These are phyloP conservation scores for Rusavskia elegans DNA, from an alignment of 495 filamentous ascomycete species.

Conservation along the genomic window DNA sequence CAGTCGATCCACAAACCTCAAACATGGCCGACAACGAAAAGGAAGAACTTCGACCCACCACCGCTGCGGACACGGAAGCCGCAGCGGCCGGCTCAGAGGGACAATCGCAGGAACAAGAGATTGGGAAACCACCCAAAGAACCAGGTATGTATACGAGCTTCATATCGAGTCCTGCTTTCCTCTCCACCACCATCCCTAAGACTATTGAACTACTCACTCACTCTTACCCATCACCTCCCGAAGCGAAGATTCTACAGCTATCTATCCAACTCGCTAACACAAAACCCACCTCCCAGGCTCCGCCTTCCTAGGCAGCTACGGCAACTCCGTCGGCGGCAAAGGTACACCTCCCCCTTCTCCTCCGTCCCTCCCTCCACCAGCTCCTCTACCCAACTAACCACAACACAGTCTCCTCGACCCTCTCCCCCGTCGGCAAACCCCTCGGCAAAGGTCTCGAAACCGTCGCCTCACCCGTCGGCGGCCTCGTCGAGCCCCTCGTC, in stretches of 20 bases:
- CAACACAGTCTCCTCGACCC: slow-evolving; percentile 7
- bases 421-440: slow-evolving; percentile 12
- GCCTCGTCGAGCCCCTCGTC: slow-evolving; percentile 12
- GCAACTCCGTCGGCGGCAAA: slow-evolving; percentile 1
- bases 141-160: slow-evolving; percentile 1
- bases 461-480: slow-evolving; percentile 9
- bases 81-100: neutral
- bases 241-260: too few species aligned
- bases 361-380: neutral
- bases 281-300: neutral
- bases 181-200: too few species aligned
- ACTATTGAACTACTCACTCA: too few species aligned
- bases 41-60: neutral
- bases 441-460: slow-evolving; percentile 14
- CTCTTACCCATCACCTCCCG: too few species aligned
- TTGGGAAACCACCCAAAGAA: neutral
- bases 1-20: neutral
- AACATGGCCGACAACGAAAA: neutral
- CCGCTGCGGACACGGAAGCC: neutral
- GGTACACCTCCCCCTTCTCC: neutral
- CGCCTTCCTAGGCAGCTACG: neutral
- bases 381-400: neutral
- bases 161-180: too few species aligned
- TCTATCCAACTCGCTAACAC: neutral
- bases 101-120: neutral